A percentile compares a stretch with the other conserved stretches of the same genome.
These are phyloP conservation scores for Aspergillus ustus DNA, from an alignment of 2,329 filamentous ascomycete genomes.

Conservation along the genomic window DNA sequence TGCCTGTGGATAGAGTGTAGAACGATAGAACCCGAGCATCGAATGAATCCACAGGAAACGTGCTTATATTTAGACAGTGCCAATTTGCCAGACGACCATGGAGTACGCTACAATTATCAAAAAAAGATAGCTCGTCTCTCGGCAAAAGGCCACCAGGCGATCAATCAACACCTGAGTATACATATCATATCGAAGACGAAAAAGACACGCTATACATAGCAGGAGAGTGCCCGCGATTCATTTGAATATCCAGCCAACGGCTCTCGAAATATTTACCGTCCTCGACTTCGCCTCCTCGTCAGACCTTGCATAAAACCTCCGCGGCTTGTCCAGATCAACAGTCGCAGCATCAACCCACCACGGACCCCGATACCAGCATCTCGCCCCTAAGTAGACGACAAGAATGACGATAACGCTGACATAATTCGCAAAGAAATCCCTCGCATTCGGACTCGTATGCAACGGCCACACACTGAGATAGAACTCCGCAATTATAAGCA, in stretches of 20 bases:
- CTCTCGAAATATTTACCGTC: neutral
- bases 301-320: constrained; percentile 14
- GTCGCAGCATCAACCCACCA: constrained; percentile 37
- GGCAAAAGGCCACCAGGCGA: too few relatives aligned
- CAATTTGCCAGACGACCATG: too few relatives aligned
- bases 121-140: too few relatives aligned
- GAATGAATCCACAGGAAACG: too few relatives aligned
- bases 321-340: constrained; percentile 39
- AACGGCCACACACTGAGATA: constrained; percentile 54
- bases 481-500: constrained; percentile 53
- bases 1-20: too few relatives aligned
- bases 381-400: constrained; percentile 46
- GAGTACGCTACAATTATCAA: too few relatives aligned
- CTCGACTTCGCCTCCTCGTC: neutral
- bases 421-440: constrained; percentile 54
- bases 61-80: too few relatives aligned
- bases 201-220: too few relatives aligned
- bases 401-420: constrained; percentile 49
- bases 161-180: too few relatives aligned
- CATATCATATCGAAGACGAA: too few relatives aligned
- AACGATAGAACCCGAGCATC: too few relatives aligned
- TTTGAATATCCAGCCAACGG: neutral
- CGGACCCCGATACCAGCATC: constrained; percentile 42
- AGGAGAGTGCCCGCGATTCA: neutral
- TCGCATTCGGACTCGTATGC: constrained; percentile 34